Percentiles rank a stretch among this genome's conserved stretches.
Conservation (phyloP, 768 basidiomycete genomes). For the Cystofilobasidium macerans region DNA sequence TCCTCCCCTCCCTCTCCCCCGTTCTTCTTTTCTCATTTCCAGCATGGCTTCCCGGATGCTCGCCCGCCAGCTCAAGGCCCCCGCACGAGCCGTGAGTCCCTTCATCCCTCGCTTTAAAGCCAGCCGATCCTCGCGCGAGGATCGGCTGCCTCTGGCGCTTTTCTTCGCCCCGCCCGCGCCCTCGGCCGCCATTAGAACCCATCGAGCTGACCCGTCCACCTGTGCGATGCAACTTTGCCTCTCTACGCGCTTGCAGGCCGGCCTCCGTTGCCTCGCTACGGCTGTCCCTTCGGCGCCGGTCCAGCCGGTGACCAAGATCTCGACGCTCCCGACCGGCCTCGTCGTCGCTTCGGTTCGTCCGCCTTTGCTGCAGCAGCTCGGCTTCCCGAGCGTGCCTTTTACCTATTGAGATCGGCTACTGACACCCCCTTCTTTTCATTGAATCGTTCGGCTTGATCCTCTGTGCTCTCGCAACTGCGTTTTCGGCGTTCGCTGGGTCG, state of each 20-base stretch:
- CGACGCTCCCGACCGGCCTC: conserved; percentile 86
- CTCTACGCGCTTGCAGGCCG: not conserved
- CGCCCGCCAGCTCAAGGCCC: conserved; percentile 10
- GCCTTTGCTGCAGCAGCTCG: not conserved
- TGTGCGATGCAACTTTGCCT: not conserved
- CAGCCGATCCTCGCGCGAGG: not conserved
- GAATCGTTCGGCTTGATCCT: not conserved
- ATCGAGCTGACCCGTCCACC: not conserved
- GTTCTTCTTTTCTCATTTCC: not conserved
- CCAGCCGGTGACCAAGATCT: conserved; percentile 55
- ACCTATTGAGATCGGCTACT: no score
- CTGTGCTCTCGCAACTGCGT: not conserved
- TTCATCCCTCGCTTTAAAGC: not conserved
- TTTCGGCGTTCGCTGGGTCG: not conserved
- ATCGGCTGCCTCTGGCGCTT: conserved; percentile 6
- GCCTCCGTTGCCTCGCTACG: conserved; percentile 19
- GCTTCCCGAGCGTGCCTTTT: not conserved
- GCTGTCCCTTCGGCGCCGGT: conserved; percentile 12
- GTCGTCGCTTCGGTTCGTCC: conserved; percentile 67
- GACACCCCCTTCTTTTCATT: not conserved
- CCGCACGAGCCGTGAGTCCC: not conserved
- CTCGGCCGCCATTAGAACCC: not conserved
- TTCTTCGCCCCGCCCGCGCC: not conserved
- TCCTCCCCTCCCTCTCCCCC: no score
- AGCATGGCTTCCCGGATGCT: conserved; percentile 15